These are phyloP conservation scores for Dictyostelium discoideum DNA, from an alignment of 78 protist species.

Conservation along the genomic window DNA sequence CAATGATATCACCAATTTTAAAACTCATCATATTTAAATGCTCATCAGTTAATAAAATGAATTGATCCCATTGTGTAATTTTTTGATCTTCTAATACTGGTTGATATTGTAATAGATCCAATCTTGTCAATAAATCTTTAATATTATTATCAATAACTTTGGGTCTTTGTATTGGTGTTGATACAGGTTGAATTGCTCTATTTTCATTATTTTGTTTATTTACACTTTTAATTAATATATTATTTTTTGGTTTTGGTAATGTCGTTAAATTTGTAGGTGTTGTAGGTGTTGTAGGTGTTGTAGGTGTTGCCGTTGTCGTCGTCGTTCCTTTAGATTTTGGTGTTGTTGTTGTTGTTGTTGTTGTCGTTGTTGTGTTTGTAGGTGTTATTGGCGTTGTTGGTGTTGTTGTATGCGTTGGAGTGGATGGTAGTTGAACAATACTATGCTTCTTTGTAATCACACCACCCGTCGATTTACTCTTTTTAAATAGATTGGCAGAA, in stretches of 20 bases:
- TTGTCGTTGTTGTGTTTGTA: background rate
- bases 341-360: background rate
- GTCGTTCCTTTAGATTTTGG: background rate
- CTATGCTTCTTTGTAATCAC: background rate
- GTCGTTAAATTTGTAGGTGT: background rate
- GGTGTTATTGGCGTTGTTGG: background rate
- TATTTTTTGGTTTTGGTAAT: background rate
- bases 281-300: background rate
- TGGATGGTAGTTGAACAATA: background rate
- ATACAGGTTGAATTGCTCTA: background rate
- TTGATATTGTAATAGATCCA: constrained; percentile 11
- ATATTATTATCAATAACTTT: background rate
- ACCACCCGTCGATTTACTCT: background rate
- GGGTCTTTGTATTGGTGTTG: background rate
- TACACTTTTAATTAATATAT: background rate
- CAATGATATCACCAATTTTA: background rate
- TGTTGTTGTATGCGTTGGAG: background rate
- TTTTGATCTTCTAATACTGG: constrained; percentile 8
- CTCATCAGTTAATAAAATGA: background rate
- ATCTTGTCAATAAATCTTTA: constrained; percentile 1
- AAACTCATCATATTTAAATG: constrained; percentile 5
- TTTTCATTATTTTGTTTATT: background rate
- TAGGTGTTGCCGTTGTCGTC: background rate
- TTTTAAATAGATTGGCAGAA: no score
- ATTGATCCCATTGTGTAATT: constrained; percentile 10